These are phyloP conservation scores for Penicillium sp. DNA, from an alignment of 2,329 filamentous ascomycete genomes.

Conservation along the genomic window DNA sequence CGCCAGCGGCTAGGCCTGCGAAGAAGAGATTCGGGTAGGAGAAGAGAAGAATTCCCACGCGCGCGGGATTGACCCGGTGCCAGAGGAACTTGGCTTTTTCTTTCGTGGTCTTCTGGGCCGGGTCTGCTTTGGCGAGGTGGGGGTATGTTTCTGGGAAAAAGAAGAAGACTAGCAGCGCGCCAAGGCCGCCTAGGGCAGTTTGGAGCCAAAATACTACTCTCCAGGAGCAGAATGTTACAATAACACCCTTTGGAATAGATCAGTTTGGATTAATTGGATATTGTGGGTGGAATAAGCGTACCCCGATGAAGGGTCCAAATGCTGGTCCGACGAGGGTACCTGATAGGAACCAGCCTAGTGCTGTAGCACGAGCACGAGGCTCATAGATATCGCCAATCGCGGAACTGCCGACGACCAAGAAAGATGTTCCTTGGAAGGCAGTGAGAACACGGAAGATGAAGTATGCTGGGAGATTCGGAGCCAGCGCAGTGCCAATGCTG, in stretches of 20 bases:
- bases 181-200: constrained; percentile 63
- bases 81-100: constrained; percentile 58
- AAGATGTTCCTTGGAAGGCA: constrained; percentile 72
- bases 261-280: constrained; percentile 32
- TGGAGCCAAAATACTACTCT: constrained; percentile 77
- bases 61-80: constrained; percentile 65
- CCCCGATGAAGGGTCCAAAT: constrained; percentile 52
- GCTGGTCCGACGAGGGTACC: constrained; percentile 72
- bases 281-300: constrained; percentile 17
- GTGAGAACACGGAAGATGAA: constrained; percentile 73
- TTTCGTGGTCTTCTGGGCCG: constrained; percentile 53
- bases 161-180: constrained; percentile 61
- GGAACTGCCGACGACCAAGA: constrained; percentile 69
- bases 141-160: constrained; percentile 73
- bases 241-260: constrained; percentile 61
- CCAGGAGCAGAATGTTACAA: constrained; percentile 73
- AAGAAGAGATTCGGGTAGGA: constrained; percentile 68
- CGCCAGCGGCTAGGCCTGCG: constrained; percentile 59
- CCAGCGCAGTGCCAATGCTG: constrained; percentile 69
- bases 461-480: constrained; percentile 69
- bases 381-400: constrained; percentile 68
- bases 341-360: constrained; percentile 70
- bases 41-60: constrained; percentile 61
- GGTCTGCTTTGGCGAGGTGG: constrained; percentile 60
- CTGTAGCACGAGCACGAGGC: constrained; percentile 68